phyloP scores from a whole-genome alignment of 208 protist genomes.

The Leishmania tarentolae region DNA sequence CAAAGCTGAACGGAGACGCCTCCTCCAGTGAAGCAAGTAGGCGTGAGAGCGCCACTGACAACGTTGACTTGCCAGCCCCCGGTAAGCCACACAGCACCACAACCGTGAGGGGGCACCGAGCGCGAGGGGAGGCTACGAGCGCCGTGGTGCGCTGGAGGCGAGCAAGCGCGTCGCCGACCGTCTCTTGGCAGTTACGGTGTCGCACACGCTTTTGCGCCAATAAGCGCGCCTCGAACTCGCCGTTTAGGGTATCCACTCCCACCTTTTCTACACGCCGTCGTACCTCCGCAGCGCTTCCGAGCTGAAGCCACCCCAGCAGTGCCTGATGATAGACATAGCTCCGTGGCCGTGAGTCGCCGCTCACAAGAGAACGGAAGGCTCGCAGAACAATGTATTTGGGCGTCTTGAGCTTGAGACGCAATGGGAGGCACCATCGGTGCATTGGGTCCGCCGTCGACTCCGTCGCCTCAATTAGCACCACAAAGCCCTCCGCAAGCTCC shows the following conservation, averaged over 20 bases:
- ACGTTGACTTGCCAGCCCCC: conserved; percentile 68
- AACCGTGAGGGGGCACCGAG: conserved; percentile 43
- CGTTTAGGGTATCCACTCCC: conserved; percentile 38
- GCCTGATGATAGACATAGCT: conserved; percentile 60
- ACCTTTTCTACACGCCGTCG: conserved; percentile 24
- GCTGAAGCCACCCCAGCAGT: conserved; percentile 49
- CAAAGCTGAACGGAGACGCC: conserved; percentile 39
- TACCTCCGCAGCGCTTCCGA: background rate
- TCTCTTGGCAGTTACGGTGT: conserved; percentile 39
- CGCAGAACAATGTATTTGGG: conserved; percentile 78
- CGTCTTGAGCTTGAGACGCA: conserved; percentile 88
- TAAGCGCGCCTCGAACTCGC: conserved; percentile 44
- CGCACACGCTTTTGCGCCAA: conserved; percentile 28
- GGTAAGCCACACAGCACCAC: conserved; percentile 76
- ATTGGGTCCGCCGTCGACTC: background rate
- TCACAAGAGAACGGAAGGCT: conserved; percentile 65
- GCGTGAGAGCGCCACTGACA: conserved; percentile 31
- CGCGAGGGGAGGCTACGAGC: background rate
- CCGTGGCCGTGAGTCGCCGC: conserved; percentile 51
- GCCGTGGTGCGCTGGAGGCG: conserved; percentile 45
- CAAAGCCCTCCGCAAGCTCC: conserved; percentile 78
- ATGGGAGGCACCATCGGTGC: conserved; percentile 39
- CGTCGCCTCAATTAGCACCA: conserved; percentile 58
- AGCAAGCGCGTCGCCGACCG: conserved; percentile 44
- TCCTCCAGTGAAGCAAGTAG: background rate